These are phyloP conservation scores for Didymella segeticola DNA, from an alignment of 2,329 filamentous ascomycete genomes.

Conservation along the genomic window DNA sequence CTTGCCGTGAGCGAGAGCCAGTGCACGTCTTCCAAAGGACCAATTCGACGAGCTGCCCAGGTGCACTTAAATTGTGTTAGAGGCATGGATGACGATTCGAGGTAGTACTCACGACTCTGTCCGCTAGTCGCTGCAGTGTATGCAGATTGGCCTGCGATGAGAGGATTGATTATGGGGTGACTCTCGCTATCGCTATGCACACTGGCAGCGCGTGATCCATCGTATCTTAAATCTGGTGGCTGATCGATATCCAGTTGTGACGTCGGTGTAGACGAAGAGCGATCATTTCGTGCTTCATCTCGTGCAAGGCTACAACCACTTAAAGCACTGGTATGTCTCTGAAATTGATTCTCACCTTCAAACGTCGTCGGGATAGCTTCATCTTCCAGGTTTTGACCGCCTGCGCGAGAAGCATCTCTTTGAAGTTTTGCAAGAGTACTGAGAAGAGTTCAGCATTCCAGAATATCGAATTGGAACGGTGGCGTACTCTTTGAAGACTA, in stretches of 20 bases:
- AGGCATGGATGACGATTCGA: too few species aligned
- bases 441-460: background rate
- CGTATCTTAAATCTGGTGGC: background rate
- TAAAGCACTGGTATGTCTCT: background rate
- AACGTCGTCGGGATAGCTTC: background rate
- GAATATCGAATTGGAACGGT: too few species aligned
- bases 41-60: slow-evolving; percentile 1
- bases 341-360: background rate
- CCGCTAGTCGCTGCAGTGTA: background rate
- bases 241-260: slow-evolving; percentile 1
- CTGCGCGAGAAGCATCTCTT: background rate
- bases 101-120: background rate
- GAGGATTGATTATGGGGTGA: background rate
- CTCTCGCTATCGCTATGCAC: background rate
- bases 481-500: background rate
- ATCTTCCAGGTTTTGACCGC: background rate
- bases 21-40: background rate
- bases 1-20: background rate
- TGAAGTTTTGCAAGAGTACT: background rate
- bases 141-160: background rate
- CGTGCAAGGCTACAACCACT: background rate
- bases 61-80: too few species aligned
- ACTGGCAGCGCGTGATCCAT: background rate
- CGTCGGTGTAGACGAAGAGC: background rate
- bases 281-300: background rate